Percentiles rank a stretch among this genome's conserved stretches.
Evolutionary conservation across 169 alveolate genomes (phyloP).

Genomic region (Plasmodium malariae): DNA sequence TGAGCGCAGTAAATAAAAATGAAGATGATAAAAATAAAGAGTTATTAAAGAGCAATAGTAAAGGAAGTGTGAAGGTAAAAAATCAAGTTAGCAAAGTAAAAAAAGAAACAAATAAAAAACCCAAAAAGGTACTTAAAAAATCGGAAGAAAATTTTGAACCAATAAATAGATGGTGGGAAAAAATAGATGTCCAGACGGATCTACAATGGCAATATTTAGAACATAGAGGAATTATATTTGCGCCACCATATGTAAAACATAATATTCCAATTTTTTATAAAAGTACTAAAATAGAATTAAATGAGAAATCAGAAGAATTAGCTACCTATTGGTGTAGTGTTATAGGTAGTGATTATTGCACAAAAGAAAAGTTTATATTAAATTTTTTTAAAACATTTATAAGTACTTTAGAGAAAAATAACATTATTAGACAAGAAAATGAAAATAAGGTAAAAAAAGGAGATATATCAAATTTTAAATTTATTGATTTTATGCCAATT

Average conservation of each 20-base stretch:
- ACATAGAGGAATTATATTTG: conserved; percentile 92
- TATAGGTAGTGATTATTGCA: conserved; percentile 94
- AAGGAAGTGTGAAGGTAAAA: conserved; percentile 25
- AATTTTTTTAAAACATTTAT: conserved; percentile 93
- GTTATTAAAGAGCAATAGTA: neutral
- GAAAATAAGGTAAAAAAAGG: conserved; percentile 76
- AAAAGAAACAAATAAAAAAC: conserved; percentile 66
- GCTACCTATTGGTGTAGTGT: conserved; percentile 97
- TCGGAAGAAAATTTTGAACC: conserved; percentile 89
- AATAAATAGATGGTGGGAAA: conserved; percentile 92
- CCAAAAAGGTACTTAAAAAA: conserved; percentile 72
- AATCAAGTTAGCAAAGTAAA: conserved; percentile 27
- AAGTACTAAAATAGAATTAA: conserved; percentile 90
- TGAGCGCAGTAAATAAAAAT: conserved; percentile 6
- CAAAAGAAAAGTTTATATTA: conserved; percentile 91
- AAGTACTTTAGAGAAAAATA: conserved; percentile 84
- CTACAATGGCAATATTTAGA: conserved; percentile 92
- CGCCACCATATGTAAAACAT: conserved; percentile 93
- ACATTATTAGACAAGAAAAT: conserved; percentile 81
- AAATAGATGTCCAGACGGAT: conserved; percentile 81
- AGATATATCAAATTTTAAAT: conserved; percentile 82
- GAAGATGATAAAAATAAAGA: conserved; percentile 8
- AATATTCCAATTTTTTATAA: conserved; percentile 89
- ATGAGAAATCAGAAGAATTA: conserved; percentile 97
- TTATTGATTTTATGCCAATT: conserved; percentile 93